These are phyloP conservation scores for Sporisorium reilianum DNA, from an alignment of 1,284 basidiomycete genomes.

Conservation along the genomic window DNA sequence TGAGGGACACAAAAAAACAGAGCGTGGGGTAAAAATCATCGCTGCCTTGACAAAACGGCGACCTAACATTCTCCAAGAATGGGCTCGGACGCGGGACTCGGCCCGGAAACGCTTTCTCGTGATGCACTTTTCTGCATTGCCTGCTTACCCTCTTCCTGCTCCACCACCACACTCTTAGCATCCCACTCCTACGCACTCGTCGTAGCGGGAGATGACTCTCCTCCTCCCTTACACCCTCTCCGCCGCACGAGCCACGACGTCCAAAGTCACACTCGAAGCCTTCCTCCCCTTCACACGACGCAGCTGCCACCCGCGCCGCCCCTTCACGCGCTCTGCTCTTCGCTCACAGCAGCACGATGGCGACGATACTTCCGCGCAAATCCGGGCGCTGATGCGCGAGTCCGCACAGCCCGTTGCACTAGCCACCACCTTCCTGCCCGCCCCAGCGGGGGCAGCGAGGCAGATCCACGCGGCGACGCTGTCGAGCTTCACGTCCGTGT, in stretches of 20 bases:
- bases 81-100: too few species aligned
- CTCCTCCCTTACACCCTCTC: not conserved
- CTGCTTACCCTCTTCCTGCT: too few species aligned
- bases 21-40: not conserved
- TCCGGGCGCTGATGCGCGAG: constrained; percentile 36
- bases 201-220: too few species aligned
- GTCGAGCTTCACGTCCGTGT: constrained; percentile 40
- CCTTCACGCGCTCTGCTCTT: not conserved
- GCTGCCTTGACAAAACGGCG: too few species aligned
- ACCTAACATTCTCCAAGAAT: too few species aligned
- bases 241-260: constrained; percentile 21
- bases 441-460: not conserved
- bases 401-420: constrained; percentile 46
- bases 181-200: too few species aligned
- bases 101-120: too few species aligned
- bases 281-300: not conserved
- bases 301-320: not conserved
- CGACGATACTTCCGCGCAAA: constrained; percentile 1
- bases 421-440: constrained; percentile 34
- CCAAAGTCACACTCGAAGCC: constrained; percentile 33
- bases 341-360: not conserved
- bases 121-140: too few species aligned
- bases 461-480: constrained; percentile 47
- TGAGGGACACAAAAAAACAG: not conserved
- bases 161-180: too few species aligned